A percentile compares a stretch with the other conserved stretches of the same genome.
Conservation (phyloP, 2,329 filamentous ascomycete genomes). For the Chalaropsis thielavioides region DNA sequence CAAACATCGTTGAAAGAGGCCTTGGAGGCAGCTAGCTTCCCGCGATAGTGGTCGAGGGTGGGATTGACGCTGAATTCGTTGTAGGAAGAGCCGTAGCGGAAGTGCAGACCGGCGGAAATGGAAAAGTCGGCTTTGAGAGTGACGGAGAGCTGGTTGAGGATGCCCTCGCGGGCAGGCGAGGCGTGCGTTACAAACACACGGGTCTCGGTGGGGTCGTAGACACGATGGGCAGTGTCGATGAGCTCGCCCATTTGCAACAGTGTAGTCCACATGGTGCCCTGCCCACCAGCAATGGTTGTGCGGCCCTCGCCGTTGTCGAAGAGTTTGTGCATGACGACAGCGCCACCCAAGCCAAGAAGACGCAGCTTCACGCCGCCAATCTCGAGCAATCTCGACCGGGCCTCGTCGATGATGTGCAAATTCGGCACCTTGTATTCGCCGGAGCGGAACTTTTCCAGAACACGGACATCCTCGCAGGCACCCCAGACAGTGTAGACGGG, state of each 20-base stretch:
- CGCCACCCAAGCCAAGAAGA: constrained; percentile 81
- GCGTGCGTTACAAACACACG: constrained; percentile 94
- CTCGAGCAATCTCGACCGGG: constrained; percentile 87
- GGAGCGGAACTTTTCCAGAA: constrained; percentile 92
- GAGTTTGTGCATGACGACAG: constrained; percentile 98
- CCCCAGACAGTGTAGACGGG: constrained; percentile 99
- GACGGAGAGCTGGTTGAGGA: constrained; percentile 93
- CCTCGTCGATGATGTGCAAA: constrained; percentile 96
- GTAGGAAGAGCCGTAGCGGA: constrained; percentile 97
- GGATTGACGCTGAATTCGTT: constrained; percentile 99
- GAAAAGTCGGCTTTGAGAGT: constrained; percentile 97
- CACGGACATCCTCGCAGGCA: constrained; percentile 93
- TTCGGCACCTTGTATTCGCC: constrained; percentile 97
- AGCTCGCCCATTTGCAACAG: constrained; percentile 95
- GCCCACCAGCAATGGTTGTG: constrained; percentile 93
- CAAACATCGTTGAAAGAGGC: constrained; percentile 98
- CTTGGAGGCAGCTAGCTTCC: constrained; percentile 94
- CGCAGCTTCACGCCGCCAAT: constrained; percentile 91
- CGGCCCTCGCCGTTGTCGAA: constrained; percentile 97
- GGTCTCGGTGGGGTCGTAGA: constrained; percentile 96
- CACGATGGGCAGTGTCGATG: constrained; percentile 92
- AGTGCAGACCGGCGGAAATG: constrained; percentile 91
- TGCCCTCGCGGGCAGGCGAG: constrained; percentile 87
- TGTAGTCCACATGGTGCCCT: constrained; percentile 99
- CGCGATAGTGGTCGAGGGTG: constrained; percentile 92